Conservation (phyloP, 2,329 filamentous ascomycete genomes). For the Elsinoe perseae region DNA sequence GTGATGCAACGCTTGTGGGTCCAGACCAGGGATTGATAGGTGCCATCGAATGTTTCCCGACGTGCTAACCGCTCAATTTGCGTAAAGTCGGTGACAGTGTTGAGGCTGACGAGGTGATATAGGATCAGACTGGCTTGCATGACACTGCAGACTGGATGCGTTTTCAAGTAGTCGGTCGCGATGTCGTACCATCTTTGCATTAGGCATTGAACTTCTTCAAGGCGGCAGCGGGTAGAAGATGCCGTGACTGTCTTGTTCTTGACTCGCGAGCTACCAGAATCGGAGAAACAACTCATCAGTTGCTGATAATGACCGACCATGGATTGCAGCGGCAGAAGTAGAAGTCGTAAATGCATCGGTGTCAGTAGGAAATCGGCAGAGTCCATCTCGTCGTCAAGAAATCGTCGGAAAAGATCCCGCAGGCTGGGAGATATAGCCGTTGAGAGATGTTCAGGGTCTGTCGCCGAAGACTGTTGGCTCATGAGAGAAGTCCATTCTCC, state of each 20-base stretch:
- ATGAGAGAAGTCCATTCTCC: slow-evolving; percentile 53
- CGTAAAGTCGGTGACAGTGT: slow-evolving; percentile 59
- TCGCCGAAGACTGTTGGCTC: slow-evolving; percentile 50
- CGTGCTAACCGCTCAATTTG: slow-evolving; percentile 61
- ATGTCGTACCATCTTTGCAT: slow-evolving; percentile 61
- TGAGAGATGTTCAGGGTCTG: slow-evolving; percentile 46
- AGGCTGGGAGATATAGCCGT: slow-evolving; percentile 51
- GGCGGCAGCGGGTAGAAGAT: slow-evolving; percentile 50
- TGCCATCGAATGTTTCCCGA: slow-evolving; percentile 50
- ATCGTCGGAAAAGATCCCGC: slow-evolving; percentile 58
- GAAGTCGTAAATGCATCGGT: slow-evolving; percentile 54
- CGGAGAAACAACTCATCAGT: slow-evolving; percentile 57
- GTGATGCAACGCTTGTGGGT: slow-evolving; percentile 56
- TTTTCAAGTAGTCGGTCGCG: slow-evolving; percentile 49
- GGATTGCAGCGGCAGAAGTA: slow-evolving; percentile 61
- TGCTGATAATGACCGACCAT: slow-evolving; percentile 58
- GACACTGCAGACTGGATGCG: slow-evolving; percentile 50
- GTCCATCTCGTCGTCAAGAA: slow-evolving; percentile 56
- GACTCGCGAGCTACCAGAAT: slow-evolving; percentile 42
- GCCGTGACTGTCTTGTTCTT: slow-evolving; percentile 48
- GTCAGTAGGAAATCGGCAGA: slow-evolving; percentile 45
- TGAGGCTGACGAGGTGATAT: slow-evolving; percentile 63
- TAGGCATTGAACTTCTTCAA: slow-evolving; percentile 58
- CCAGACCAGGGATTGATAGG: slow-evolving; percentile 48
- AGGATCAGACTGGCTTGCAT: slow-evolving; percentile 60